These are phyloP conservation scores for Rubus idaeus DNA, from an alignment of 306 rosid species.

Conservation along the genomic window DNA sequence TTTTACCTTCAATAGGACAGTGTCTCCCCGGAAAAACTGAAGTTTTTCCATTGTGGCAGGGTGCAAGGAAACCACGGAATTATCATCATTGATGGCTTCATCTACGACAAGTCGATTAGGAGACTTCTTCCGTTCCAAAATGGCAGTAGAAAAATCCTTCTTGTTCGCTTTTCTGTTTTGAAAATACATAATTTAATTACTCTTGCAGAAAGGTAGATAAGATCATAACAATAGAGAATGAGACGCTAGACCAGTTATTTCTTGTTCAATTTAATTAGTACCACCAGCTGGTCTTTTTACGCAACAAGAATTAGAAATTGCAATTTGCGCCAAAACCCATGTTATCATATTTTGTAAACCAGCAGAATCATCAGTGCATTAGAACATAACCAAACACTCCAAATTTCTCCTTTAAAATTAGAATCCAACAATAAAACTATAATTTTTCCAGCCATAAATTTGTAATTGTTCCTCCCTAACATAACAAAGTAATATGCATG, in stretches of 20 bases:
- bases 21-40: constrained; percentile 54
- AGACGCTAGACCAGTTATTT: not conserved
- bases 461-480: not conserved
- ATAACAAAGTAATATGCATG: too few species aligned
- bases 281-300: not conserved
- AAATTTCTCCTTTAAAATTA: not conserved
- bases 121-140: constrained; percentile 64
- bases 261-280: not conserved
- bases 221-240: not conserved
- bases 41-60: constrained; percentile 61
- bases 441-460: not conserved
- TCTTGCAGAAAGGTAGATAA: not conserved
- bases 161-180: constrained; percentile 42
- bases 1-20: constrained; percentile 51
- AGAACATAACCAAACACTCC: not conserved
- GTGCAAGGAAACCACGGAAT: constrained; percentile 57
- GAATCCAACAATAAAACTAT: not conserved
- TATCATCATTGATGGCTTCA: constrained; percentile 59
- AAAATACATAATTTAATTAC: constrained; percentile 2
- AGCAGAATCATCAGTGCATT: not conserved
- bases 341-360: not conserved
- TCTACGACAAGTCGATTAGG: constrained; percentile 65
- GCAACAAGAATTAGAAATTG: not conserved
- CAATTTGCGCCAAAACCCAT: too few species aligned
- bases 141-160: constrained; percentile 60